Percentiles rank a stretch among this genome's conserved stretches.
Evolutionary conservation across 768 basidiomycete species (phyloP).

Genomic region (Gelatoporia subvermispora): DNA sequence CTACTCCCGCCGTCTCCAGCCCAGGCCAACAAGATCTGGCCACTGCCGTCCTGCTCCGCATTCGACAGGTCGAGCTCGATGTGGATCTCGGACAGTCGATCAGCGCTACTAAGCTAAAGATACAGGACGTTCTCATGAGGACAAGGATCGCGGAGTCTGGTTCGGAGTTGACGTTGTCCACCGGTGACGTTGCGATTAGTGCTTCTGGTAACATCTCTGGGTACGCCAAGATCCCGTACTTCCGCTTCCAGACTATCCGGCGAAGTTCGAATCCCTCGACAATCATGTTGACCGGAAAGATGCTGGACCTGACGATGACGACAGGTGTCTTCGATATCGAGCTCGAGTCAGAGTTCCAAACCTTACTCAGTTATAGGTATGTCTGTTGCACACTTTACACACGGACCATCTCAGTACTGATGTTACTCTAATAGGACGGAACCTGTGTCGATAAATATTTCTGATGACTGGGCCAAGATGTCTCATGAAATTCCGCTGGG

Average conservation of each 20-base stretch:
- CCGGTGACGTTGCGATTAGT: constrained; percentile 46
- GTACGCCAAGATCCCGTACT: constrained; percentile 56
- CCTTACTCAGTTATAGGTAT: constrained; percentile 71
- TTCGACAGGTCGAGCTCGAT: constrained; percentile 68
- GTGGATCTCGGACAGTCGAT: constrained; percentile 88
- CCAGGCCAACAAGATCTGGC: constrained; percentile 42
- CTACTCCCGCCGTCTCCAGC: constrained; percentile 14
- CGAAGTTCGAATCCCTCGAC: constrained; percentile 39
- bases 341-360: constrained; percentile 74
- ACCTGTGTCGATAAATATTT: constrained; percentile 68
- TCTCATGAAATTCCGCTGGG: constrained; percentile 34
- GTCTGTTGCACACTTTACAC: constrained; percentile 14
- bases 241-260: constrained; percentile 71
- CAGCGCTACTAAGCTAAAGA: constrained; percentile 58
- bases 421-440: constrained; percentile 50
- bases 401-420: neutral
- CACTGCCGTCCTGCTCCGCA: constrained; percentile 61
- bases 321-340: constrained; percentile 63
- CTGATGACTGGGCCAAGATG: constrained; percentile 75
- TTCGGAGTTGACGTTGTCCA: constrained; percentile 62
- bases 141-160: constrained; percentile 58
- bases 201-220: constrained; percentile 76
- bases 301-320: constrained; percentile 72
- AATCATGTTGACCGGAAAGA: constrained; percentile 33
- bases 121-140: constrained; percentile 59